These are phyloP conservation scores for Myxozyma vanderwaltii DNA, from an alignment of 805 yeast genomes.

Conservation along the genomic window DNA sequence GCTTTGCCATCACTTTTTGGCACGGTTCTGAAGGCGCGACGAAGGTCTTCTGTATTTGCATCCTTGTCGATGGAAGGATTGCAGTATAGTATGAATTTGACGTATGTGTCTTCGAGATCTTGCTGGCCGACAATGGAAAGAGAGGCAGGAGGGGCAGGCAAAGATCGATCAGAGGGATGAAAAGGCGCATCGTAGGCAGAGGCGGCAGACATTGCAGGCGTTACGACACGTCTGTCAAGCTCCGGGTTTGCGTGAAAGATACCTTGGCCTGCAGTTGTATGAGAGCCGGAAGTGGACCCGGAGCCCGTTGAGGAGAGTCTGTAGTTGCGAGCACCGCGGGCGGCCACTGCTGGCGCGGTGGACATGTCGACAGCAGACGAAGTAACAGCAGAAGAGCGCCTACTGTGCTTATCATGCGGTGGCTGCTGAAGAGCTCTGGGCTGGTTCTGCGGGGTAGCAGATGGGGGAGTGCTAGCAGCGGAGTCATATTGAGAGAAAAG, in stretches of 20 bases:
- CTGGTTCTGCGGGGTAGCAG: background rate
- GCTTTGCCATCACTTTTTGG: constrained; percentile 33
- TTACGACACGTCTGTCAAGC: constrained; percentile 19
- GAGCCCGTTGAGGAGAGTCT: constrained; percentile 3
- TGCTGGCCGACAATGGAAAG: background rate
- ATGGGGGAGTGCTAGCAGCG: background rate
- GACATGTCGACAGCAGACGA: constrained; percentile 18
- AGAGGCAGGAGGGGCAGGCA: constrained; percentile 15
- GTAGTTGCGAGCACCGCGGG: constrained; percentile 20
- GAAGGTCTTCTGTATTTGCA: constrained; percentile 23
- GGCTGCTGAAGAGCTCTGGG: background rate
- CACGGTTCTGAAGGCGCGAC: constrained; percentile 27
- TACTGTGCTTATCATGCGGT: no score
- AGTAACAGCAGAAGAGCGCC: background rate
- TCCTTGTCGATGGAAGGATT: constrained; percentile 20
- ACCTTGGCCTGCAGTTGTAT: constrained; percentile 13
- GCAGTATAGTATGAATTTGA: constrained; percentile 29
- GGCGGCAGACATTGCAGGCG: background rate
- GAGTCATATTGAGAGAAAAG: constrained; percentile 5
- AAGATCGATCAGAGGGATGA: constrained; percentile 16
- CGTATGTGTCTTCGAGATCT: constrained; percentile 22
- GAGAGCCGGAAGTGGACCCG: background rate
- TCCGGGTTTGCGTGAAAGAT: constrained; percentile 30
- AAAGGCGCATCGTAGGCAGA: background rate
- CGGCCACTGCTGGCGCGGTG: constrained; percentile 29